Conservation (phyloP, 768 basidiomycete species). For the Gyrodon lividus region DNA sequence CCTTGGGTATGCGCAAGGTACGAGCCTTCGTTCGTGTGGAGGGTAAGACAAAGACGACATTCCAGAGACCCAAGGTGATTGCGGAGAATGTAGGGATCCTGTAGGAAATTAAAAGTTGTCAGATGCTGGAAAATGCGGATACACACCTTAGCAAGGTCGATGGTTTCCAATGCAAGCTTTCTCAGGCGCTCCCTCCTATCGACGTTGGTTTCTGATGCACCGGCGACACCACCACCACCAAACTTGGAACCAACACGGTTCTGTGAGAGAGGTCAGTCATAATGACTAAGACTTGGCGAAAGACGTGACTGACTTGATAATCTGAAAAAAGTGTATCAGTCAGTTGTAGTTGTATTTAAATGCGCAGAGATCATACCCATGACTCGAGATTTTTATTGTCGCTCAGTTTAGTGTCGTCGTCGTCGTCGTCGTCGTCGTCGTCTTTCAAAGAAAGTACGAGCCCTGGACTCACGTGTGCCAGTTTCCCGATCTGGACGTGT, state of each 20-base stretch:
- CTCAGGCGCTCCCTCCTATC: constrained; percentile 92
- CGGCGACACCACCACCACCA: constrained; percentile 93
- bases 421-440: not conserved
- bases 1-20: constrained; percentile 99
- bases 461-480: not conserved
- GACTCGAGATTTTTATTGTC: not conserved
- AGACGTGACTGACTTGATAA: constrained; percentile 55
- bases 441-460: too few relatives aligned
- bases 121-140: not conserved
- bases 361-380: constrained; percentile 31
- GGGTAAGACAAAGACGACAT: constrained; percentile 94
- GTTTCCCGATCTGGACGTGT: constrained; percentile 14
- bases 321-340: constrained; percentile 39
- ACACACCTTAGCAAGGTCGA: constrained; percentile 92
- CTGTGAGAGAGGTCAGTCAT: constrained; percentile 40
- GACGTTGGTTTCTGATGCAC: constrained; percentile 92
- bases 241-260: constrained; percentile 96
- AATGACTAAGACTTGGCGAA: not conserved
- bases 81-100: constrained; percentile 98
- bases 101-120: constrained; percentile 12
- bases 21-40: constrained; percentile 99
- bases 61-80: constrained; percentile 98
- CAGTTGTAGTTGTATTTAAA: not conserved
- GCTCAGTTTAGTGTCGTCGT: not conserved
- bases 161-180: constrained; percentile 95